Base-by-base conservation (phyloP, 169 alveolate genomes). In the Plasmodium gonderi region DNA sequence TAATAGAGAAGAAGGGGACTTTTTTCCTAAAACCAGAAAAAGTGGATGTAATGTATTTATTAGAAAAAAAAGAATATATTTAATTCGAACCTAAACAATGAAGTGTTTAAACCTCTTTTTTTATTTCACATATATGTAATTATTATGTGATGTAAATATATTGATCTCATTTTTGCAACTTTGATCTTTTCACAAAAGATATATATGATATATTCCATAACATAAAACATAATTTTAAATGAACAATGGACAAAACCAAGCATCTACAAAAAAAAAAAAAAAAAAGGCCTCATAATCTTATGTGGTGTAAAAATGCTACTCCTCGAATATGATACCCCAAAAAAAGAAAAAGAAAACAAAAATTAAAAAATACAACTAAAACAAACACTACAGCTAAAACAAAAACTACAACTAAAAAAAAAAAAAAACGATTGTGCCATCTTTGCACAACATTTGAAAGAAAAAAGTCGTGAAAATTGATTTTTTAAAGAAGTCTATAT, bases 1-100 rank as follows among this genome's bases (percentile, higher is more conserved):
- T n/a, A n/a, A n/a, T n/a, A n/a, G 72, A 33, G 72, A 26, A 54
- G 72, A 54, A 54, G 72, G 72, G 72, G 72, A n/a, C 72, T 6
- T 54, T 6, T 54, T n/a, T 17, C 72, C 36, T 54, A 54, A 54
- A 54, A 54, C 23, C 6, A 26, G 36, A 54, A 54, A 49, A 54
- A 54, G 33, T 54, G 11, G 72, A 17, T 54, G 23, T 14, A 54
- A 17, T 54, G 72, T 54, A 33, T 54, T 54, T 54, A 14, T 33
- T 20, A 12, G 17, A 49, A 54, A 54, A 60, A 54, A 60, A 60
- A 60, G 26, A 20, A 20, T 7, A 17, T 11, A 60, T 7, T n/a
- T 60, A 23, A 29, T 12, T 17, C 17, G 17, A 36, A 60, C 38
- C 40, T 14, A 60, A 12, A 36, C 26, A 20, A n/a, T 4, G 72